Evolutionary conservation across 163 green algal species (phyloP).

Genomic region (Chloromonas sp.): DNA sequence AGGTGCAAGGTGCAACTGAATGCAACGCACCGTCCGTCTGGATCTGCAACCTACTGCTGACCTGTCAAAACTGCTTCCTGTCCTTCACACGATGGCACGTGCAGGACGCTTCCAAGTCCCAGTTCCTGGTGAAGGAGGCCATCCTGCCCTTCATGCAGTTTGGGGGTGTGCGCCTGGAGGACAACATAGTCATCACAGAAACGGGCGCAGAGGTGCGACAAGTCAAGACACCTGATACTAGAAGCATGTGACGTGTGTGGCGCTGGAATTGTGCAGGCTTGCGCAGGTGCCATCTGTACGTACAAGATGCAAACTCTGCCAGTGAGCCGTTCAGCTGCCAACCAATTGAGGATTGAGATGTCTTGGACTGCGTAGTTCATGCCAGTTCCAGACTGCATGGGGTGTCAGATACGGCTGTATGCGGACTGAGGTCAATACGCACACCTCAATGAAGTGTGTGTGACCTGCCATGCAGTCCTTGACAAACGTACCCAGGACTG

Average conservation of each 20-base stretch:
- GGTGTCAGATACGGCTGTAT: no score
- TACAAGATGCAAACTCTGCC: background rate
- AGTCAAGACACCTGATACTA: no score
- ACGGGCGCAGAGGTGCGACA: conserved; percentile 30
- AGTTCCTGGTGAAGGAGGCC: conserved; percentile 41
- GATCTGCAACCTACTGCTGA: background rate
- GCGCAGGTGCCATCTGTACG: background rate
- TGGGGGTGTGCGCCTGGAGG: conserved; percentile 73
- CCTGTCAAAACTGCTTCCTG: background rate
- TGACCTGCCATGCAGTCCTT: conserved; percentile 39
- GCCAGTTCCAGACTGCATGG: no score
- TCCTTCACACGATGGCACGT: background rate
- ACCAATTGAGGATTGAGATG: no score
- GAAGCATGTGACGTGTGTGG: background rate
- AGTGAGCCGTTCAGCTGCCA: background rate
- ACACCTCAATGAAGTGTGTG: background rate
- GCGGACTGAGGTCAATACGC: background rate
- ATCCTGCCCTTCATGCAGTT: conserved; percentile 34
- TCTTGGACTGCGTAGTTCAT: no score
- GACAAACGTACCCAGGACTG: conserved; percentile 66
- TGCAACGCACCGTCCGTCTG: background rate
- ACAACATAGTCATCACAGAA: conserved; percentile 79
- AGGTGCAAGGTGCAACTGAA: background rate
- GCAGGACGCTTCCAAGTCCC: conserved; percentile 31
- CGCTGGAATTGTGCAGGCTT: background rate